phyloP scores from a whole-genome alignment of 768 basidiomycete species.

The Lentinula edodes region DNA sequence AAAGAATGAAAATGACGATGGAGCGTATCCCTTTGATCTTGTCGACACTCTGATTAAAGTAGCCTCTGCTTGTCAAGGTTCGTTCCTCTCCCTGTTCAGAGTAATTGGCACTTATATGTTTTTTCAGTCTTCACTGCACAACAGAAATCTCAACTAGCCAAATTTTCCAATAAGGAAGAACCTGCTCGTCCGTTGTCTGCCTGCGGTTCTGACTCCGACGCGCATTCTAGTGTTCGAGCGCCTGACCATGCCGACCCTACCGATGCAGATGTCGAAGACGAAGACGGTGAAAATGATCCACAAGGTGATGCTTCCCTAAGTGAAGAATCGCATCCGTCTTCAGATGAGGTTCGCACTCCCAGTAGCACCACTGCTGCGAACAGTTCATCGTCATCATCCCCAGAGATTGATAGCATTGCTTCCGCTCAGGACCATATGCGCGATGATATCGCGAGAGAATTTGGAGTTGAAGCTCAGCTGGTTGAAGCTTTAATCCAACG shows the following conservation, averaged over 20 bases:
- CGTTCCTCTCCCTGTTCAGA: background rate
- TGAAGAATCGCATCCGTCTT: slow-evolving; percentile 1
- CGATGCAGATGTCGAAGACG: slow-evolving; percentile 8
- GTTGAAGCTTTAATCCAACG: slow-evolving; percentile 3
- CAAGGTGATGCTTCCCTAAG: slow-evolving; percentile 1
- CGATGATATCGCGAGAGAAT: slow-evolving; percentile 6
- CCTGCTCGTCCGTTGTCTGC: background rate
- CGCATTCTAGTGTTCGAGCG: background rate
- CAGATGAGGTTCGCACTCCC: slow-evolving; percentile 9
- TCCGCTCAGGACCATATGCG: background rate
- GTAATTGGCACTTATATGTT: slow-evolving; percentile 3
- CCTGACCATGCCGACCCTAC: background rate
- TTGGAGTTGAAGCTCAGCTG: slow-evolving; percentile 6
- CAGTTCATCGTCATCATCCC: background rate
- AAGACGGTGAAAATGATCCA: slow-evolving; percentile 5
- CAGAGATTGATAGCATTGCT: background rate
- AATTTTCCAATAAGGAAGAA: slow-evolving; percentile 27
- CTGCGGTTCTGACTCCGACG: slow-evolving; percentile 1
- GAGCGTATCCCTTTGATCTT: slow-evolving; percentile 35
- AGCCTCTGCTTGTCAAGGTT: slow-evolving; percentile 57
- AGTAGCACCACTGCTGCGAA: slow-evolving; percentile 11
- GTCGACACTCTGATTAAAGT: slow-evolving; percentile 38
- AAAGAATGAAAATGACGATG: slow-evolving; percentile 29
- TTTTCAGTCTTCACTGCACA: slow-evolving; percentile 57
- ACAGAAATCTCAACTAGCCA: slow-evolving; percentile 44